Base-by-base conservation (phyloP, 169 alveolate species). In the Pseudocohnilembus persalinus region DNA sequence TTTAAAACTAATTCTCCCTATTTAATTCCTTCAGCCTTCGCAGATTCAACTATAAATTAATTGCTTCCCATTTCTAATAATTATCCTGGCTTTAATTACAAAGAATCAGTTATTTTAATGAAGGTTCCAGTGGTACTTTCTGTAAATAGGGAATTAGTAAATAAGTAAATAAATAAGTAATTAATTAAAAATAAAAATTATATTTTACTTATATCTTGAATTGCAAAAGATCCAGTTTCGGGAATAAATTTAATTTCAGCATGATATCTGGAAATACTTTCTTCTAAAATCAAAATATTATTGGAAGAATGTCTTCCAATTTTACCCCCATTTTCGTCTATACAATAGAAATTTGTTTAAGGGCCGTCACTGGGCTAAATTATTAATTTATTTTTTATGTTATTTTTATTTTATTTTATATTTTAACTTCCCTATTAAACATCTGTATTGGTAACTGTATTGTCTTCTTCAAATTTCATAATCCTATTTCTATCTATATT, bases 101-200 rank as follows among this genome's bases (percentile, higher is more conserved):
- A 84, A 79, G 88, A 84, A 0, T 88, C 33, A 27, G 92, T 85
- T 1, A 92, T 88, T 88, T 90, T 92, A 31, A 92, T 81, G 75
- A 92, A 92, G 15, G 94, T 78, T 1, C 96, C 96, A 30, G 96
- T 92, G 0, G 96, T 90, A 0, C 90, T 77, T 0, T 94, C 96
- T 32, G 88, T n/a, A 49, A 20, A 49, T 49, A 49, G 4, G 20
- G 20, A 49, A 49, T 11, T 49, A 49, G 20, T 20, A 49, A 11
- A 49, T 49, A 49, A 11, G 4, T 49, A 49, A 49, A n/a, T n/a
- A 49, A 49, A 49, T 49, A 49, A 49, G 68, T 49, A 11, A 20
- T 49, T 11, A 11, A 49, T 4, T 49, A 11, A 49, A 49, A 49
- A 11, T 11, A 11, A 49, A 11, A 20, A 11, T 49, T 49, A 49